Conservation (phyloP, 1,284 basidiomycete genomes). For the Rhodotorula sp. region DNA sequence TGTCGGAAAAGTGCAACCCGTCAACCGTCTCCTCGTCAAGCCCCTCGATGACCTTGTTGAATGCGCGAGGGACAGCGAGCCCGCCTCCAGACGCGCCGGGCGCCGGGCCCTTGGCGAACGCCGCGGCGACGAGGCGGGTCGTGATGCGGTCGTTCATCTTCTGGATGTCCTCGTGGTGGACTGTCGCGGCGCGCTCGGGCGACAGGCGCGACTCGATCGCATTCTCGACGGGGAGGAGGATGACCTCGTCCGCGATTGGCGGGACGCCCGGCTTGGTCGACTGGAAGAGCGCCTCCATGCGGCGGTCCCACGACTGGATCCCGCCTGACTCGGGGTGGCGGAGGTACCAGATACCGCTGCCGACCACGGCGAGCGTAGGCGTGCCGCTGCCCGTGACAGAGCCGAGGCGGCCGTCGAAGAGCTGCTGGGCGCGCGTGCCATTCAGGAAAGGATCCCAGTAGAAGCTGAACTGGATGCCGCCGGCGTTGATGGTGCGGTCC, state of each 20-base stretch:
- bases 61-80: constrained; percentile 31
- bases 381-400: constrained; percentile 28
- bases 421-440: constrained; percentile 58
- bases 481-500: constrained; percentile 51
- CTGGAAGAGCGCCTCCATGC: constrained; percentile 65
- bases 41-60: constrained; percentile 41
- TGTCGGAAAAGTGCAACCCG: constrained; percentile 75
- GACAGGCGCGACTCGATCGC: constrained; percentile 64
- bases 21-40: constrained; percentile 65
- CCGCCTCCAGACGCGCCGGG: background rate
- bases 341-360: constrained; percentile 84
- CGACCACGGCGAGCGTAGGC: constrained; percentile 72
- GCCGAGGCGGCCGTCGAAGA: constrained; percentile 48
- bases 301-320: constrained; percentile 71
- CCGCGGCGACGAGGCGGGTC: constrained; percentile 52
- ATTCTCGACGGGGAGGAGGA: constrained; percentile 75
- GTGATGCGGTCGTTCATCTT: constrained; percentile 73
- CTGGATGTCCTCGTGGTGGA: constrained; percentile 50
- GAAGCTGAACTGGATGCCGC: constrained; percentile 55
- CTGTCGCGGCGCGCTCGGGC: constrained; percentile 58
- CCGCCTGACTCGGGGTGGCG: constrained; percentile 72
- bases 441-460: constrained; percentile 65
- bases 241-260: constrained; percentile 66
- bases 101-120: background rate
- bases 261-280: constrained; percentile 53